Evolutionary conservation across 2,329 filamentous ascomycete species (phyloP).

Genomic region (Westerdykella sp.): DNA sequence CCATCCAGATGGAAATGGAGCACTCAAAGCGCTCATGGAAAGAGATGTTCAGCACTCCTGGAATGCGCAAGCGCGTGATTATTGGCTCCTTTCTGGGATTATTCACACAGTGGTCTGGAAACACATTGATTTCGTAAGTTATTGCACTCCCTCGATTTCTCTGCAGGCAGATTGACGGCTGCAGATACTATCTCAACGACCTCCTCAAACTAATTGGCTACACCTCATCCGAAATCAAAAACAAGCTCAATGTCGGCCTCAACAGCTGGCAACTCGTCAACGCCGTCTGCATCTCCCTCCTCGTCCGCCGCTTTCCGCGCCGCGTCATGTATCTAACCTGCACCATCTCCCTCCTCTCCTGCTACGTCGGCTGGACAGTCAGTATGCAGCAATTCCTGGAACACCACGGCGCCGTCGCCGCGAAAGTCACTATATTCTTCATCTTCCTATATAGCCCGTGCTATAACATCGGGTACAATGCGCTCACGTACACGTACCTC

Average conservation of each 20-base stretch:
- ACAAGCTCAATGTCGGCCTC: constrained; percentile 49
- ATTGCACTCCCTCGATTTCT: not conserved
- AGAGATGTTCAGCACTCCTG: constrained; percentile 55
- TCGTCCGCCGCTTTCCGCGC: constrained; percentile 51
- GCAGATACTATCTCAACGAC: constrained; percentile 54
- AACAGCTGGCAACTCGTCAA: constrained; percentile 55
- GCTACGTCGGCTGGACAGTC: constrained; percentile 34
- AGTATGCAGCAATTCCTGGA: constrained; percentile 47
- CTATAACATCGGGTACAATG: constrained; percentile 61
- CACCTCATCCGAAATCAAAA: constrained; percentile 33
- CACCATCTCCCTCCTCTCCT: constrained; percentile 26
- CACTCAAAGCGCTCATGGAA: constrained; percentile 49
- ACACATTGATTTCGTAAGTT: constrained; percentile 47
- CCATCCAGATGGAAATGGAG: constrained; percentile 52
- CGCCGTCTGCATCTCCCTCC: constrained; percentile 49
- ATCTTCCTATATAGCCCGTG: constrained; percentile 42
- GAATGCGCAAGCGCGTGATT: constrained; percentile 57
- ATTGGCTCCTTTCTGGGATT: constrained; percentile 58
- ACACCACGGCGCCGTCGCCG: constrained; percentile 31
- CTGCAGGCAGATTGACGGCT: not conserved
- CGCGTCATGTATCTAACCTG: constrained; percentile 49
- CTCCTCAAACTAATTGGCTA: constrained; percentile 58
- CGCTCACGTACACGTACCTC: constrained; percentile 54
- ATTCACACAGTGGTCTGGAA: constrained; percentile 62
- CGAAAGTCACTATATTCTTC: constrained; percentile 47